Base-by-base conservation (phyloP, 768 basidiomycete species). In the Chlorophyllum brunneum region DNA sequence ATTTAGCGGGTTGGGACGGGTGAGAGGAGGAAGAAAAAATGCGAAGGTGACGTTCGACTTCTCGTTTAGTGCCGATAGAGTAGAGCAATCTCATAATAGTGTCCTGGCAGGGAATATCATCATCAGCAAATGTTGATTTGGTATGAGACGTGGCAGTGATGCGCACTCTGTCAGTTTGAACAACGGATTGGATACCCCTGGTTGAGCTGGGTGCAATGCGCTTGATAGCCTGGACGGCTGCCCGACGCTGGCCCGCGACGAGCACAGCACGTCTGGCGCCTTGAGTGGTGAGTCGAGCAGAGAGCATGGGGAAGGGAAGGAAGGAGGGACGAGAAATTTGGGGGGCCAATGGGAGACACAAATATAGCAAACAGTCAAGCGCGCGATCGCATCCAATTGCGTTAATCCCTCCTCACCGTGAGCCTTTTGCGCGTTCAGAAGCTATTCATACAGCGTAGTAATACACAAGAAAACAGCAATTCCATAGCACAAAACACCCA, bases 11-110 rank as follows among this genome's bases (percentile, higher is more conserved):
- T 54, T 92, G 84, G 13, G 90, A 85, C 2, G 88, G 83, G 62
- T 94, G 86, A 5, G 92, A 90, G 18, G 92, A 86, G n/a, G 91
- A 87, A 8, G 93, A 92, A 67, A 99, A 99, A 64, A 99, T 99
- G 43, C 95, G 88, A 26, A 99, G 85, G 74, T 99, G 95, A 56
- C 97, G 88, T 65, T 98, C 95, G 59, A 99, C 97, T 68, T 99
- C 97, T 58, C 92, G 88, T 65, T 97, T 94, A 26, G 92, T 91
- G 46, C 95, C 97, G 58, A 99, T 87, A 18, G 95, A 98, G 72
- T 98, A 98, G 33, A 99, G 79, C 10, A 99, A 77, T 40, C 97
- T 88, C 47, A 92, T 94, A 61, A 99, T 98, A 2, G 95, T 98
- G 64, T 99, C 97, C 95, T 95, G 61, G 16, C 13, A 13, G 1